phyloP scores from a whole-genome alignment of 2,329 filamentous ascomycete genomes.

The Ophiostoma piceae region DNA sequence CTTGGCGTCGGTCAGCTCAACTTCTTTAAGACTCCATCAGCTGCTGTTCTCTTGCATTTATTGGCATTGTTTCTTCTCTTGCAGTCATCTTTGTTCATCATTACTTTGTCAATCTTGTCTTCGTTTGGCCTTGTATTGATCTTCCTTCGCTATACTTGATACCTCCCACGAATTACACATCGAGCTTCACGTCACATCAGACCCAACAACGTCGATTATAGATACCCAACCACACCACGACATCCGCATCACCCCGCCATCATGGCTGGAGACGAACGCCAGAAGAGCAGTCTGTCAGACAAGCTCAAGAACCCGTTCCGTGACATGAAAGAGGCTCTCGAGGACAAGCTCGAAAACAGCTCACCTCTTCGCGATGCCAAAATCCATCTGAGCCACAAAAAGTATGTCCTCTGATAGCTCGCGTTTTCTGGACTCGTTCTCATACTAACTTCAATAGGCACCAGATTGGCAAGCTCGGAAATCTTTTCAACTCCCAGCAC shows the following conservation, averaged over 20 bases:
- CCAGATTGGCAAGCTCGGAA: slow-evolving; percentile 58
- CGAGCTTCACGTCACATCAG: not conserved
- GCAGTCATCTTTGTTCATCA: not conserved
- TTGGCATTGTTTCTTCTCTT: not conserved
- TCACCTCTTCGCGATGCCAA: slow-evolving; percentile 54
- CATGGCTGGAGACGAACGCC: slow-evolving; percentile 17
- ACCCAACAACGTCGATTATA: not conserved
- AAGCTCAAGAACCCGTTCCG: slow-evolving; percentile 48
- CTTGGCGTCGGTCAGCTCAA: slow-evolving; percentile 2
- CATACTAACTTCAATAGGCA: slow-evolving; percentile 36
- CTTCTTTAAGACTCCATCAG: not conserved
- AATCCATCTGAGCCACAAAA: slow-evolving; percentile 53
- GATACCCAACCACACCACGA: not conserved
- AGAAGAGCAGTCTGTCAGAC: slow-evolving; percentile 34
- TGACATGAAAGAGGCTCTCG: slow-evolving; percentile 47
- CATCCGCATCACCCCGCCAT: not conserved
- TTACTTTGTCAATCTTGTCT: not conserved
- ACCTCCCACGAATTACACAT: not conserved
- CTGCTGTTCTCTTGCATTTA: not conserved
- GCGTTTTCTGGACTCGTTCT: not conserved
- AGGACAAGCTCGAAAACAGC: slow-evolving; percentile 50
- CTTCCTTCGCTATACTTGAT: too few relatives aligned
- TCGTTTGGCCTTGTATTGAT: not conserved
- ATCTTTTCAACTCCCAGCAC: slow-evolving; percentile 78
- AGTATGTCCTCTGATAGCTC: slow-evolving; percentile 38